Conservation (phyloP, 2,329 filamentous ascomycete species). For the Metarhizium humberi region DNA sequence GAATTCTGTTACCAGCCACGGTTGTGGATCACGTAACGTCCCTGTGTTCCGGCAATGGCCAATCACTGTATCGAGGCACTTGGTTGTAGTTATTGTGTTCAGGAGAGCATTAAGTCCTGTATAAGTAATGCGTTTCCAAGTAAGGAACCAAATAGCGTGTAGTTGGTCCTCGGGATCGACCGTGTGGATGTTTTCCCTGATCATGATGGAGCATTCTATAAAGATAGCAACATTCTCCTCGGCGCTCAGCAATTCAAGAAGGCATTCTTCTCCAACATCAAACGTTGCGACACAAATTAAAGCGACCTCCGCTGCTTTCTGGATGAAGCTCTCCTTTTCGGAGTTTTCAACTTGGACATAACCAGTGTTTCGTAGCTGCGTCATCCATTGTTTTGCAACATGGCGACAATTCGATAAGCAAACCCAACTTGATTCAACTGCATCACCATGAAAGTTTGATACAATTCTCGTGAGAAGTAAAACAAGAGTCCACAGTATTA, state of each 20-base stretch:
- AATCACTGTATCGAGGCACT: background rate
- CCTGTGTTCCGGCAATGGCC: background rate
- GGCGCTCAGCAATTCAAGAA: background rate
- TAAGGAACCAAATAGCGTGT: background rate
- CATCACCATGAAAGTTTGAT: background rate
- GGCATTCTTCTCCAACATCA: background rate
- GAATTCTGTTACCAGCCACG: background rate
- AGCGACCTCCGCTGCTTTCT: background rate
- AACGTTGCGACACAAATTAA: background rate
- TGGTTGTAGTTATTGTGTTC: background rate
- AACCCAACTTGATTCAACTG: background rate
- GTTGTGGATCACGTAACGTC: background rate
- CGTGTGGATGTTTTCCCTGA: background rate
- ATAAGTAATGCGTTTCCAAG: background rate
- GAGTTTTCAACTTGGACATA: background rate
- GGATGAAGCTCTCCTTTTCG: background rate
- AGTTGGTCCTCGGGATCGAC: background rate
- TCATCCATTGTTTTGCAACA: background rate
- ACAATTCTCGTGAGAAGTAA: background rate
- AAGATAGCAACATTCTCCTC: background rate
- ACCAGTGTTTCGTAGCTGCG: background rate
- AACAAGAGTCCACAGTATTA: background rate
- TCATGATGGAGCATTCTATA: background rate
- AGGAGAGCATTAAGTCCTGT: background rate
- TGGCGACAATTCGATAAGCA: background rate